Base-by-base conservation (phyloP, 495 filamentous ascomycete genomes). In the Paragyromitra xinjiangensis region DNA sequence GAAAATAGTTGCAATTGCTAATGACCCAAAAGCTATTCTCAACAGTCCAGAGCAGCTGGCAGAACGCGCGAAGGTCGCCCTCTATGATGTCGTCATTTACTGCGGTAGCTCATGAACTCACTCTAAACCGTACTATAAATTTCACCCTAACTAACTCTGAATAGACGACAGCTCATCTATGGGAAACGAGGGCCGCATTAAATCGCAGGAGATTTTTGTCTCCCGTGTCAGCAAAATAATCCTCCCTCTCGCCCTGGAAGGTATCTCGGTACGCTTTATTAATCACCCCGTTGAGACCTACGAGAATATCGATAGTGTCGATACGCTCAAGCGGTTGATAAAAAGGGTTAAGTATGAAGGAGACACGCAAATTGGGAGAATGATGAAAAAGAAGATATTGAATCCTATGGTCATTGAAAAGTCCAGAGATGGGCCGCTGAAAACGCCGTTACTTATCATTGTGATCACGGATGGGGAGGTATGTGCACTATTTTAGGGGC, bases 391-490 rank as follows among this genome's bases (percentile, higher is more conserved):
- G 78, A 91, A 91, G 83, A 86, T 92, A 53, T 77, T 92, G 11
- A 87, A 91, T 34, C 86, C 86, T 0, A 83, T 91, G 78, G 83
- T 92, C 4, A 75, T 90, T 8, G 81, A 82, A 3, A 87, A 86
- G 40, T 88, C 87, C 3, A 81, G n/a, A 85, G 22, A 73, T 83
- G 39, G 82, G 84, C 37, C 86, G 42, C 83, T 92, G 11, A 83
- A 85, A 42, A 91, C 90, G 82, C 90, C 90, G 0, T 84, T 91
- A 8, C 83, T 92, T 40, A 84, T 92, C 66, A 90, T 91, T 75
- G 88, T 89, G 19, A 88, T 92, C 71, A 92, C 90, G 8, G 90
- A 92, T 78, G 90, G 90, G 6, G 40, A 71, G 73, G 74, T 80
- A 69, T 11, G 73, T 26, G 29, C 58, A 6, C 7, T 37, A 9